phyloP scores from a whole-genome alignment of 805 yeast species.

The Candida tibetensis region DNA sequence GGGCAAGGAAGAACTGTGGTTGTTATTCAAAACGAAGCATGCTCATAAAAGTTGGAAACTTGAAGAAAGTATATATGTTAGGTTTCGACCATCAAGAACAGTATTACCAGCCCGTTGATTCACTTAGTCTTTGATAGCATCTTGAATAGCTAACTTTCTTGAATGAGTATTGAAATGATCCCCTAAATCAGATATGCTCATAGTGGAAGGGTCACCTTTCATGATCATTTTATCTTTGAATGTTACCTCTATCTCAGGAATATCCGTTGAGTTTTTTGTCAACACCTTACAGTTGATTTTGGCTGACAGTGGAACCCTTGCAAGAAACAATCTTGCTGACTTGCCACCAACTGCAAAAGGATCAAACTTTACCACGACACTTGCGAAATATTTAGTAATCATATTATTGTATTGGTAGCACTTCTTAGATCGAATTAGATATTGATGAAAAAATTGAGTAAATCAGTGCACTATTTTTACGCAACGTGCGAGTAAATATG shows the following conservation, averaged over 20 bases:
- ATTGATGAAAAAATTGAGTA: not conserved
- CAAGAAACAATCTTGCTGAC: constrained; percentile 73
- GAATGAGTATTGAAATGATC: constrained; percentile 78
- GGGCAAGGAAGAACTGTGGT: no score
- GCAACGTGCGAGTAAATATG: constrained; percentile 1
- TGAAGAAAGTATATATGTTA: no score
- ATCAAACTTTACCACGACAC: constrained; percentile 72
- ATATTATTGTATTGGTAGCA: constrained; percentile 33
- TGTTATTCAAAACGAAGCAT: no score
- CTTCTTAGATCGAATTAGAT: not conserved
- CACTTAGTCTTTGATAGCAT: constrained; percentile 47
- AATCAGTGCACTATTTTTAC: not conserved
- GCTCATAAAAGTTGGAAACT: no score
- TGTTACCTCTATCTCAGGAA: constrained; percentile 68
- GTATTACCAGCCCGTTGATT: no score
- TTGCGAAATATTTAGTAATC: constrained; percentile 89
- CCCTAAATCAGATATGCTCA: constrained; percentile 66
- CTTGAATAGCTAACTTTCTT: constrained; percentile 70
- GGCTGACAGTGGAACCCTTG: constrained; percentile 75
- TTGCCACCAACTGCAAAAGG: constrained; percentile 67
- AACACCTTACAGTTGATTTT: constrained; percentile 67
- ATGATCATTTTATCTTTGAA: constrained; percentile 75
- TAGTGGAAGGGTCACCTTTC: constrained; percentile 60
- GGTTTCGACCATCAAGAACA: no score
- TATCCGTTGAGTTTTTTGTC: constrained; percentile 38